Evolutionary conservation across 2,329 filamentous ascomycete species (phyloP).

Genomic region (Exophiala spinifera): DNA sequence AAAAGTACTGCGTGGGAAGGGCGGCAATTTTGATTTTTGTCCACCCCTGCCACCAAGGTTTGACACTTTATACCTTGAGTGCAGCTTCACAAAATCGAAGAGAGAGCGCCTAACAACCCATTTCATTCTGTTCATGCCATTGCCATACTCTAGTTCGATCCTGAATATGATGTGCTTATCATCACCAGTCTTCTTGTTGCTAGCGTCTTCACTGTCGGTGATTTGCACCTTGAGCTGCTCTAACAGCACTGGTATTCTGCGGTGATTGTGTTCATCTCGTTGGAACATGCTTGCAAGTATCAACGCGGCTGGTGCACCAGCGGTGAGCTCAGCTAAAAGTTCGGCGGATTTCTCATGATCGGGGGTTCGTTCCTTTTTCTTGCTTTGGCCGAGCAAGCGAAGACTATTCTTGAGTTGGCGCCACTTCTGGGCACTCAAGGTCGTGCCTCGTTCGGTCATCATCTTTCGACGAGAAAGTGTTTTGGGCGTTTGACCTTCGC

Average conservation of each 20-base stretch:
- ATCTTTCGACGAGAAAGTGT: conserved; percentile 41
- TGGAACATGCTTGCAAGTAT: conserved; percentile 98
- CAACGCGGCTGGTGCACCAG: conserved; percentile 86
- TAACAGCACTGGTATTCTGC: conserved; percentile 87
- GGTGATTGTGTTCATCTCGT: conserved; percentile 91
- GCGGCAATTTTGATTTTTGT: conserved; percentile 76
- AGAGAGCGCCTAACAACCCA: conserved; percentile 89
- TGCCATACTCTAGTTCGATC: conserved; percentile 94
- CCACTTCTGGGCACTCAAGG: conserved; percentile 78
- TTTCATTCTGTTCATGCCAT: conserved; percentile 90
- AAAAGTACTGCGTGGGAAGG: conserved; percentile 84
- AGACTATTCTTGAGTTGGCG: conserved; percentile 87
- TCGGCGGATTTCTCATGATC: conserved; percentile 96
- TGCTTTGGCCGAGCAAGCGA: conserved; percentile 70
- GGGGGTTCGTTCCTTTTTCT: conserved; percentile 77
- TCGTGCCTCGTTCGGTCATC: conserved; percentile 61
- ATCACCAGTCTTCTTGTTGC: conserved; percentile 27
- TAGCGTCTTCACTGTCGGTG: conserved; percentile 71
- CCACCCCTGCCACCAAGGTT: conserved; percentile 69
- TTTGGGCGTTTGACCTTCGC: conserved; percentile 23
- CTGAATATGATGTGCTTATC: conserved; percentile 80
- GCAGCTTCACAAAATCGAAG: conserved; percentile 85
- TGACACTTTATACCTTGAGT: conserved; percentile 89
- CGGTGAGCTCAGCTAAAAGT: conserved; percentile 89
- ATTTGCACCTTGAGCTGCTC: conserved; percentile 91